Base-by-base conservation (phyloP, 148 eudicot genomes). In the Rhododendron williamsianum region DNA sequence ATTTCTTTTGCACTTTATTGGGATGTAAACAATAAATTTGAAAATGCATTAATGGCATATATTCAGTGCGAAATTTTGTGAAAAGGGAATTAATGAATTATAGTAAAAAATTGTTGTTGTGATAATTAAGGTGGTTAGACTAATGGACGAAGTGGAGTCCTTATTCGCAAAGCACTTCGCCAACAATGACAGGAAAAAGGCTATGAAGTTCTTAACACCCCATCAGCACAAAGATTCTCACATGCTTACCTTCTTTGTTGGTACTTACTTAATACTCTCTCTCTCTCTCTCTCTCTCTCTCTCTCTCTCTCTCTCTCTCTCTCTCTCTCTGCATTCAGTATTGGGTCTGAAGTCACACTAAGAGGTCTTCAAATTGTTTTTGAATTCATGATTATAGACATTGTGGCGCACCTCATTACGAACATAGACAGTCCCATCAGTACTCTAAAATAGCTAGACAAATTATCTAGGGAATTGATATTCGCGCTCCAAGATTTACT, bases 101-200 rank as follows among this genome's bases (percentile, higher is more conserved):
- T 33, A 33, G 8, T 73, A 73, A 74, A 38, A 74, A 80, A 23
- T 52, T 84, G 60, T 87, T 89, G 69, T 77, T 69, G 60, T 72
- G 83, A 19, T 18, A 45, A 78, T n/a, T 38, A 90, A 97, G 99
- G 98, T 92, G 93, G 94, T 94, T 43, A 91, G 91, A 85, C 88
- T 91, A 86, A 95, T 95, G 98, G 98, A 97, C 85, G 98, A 95
- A 89, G 98, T 95, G 98, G 99, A 97, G 90, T 88, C 91, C 91
- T 88, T 91, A 86, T 97, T 97, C 98, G 94, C 92, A 85, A 90
- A 95, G 93, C 95, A 97, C 98, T 97, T 95, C n/a, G 94, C 98
- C 49, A 93, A 90, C 89, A 89, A 85, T 82, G 98, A 97, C 94
- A 91, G 96, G 86, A 97, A 94, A 93, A 97, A 95, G 90, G 94